Percentiles rank a stretch among this genome's conserved stretches.
Evolutionary conservation across 805 yeast genomes (phyloP).

Genomic region (Metschnikowia orientalis): DNA sequence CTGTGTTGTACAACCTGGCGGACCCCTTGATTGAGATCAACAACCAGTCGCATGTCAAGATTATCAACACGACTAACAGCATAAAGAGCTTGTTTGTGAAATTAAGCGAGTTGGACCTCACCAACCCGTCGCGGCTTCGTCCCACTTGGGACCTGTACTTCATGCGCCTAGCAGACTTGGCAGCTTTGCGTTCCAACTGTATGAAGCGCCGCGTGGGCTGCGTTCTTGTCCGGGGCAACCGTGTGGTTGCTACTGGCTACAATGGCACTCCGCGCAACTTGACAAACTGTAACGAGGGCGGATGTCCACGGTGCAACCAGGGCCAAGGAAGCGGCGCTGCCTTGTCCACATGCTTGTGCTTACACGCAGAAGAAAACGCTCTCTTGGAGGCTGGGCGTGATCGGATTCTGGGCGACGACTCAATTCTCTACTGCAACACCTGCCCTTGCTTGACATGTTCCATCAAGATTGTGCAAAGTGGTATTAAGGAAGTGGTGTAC

Average conservation of each 20-base stretch:
- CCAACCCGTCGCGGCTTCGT: conserved; percentile 51
- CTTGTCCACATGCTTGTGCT: conserved; percentile 80
- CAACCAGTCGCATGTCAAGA: conserved; percentile 48
- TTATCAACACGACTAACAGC: conserved; percentile 37
- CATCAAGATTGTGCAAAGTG: conserved; percentile 90
- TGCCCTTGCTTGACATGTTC: conserved; percentile 97
- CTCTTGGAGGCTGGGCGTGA: conserved; percentile 90
- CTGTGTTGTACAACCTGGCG: conserved; percentile 39
- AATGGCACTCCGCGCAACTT: conserved; percentile 94
- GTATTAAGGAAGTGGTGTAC: conserved; percentile 87
- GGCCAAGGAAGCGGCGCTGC: conserved; percentile 60
- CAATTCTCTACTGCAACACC: conserved; percentile 86
- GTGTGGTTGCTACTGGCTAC: conserved; percentile 94
- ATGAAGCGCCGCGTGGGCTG: conserved; percentile 98
- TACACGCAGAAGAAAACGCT: conserved; percentile 98
- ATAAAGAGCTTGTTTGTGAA: conserved; percentile 33
- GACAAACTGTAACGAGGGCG: conserved; percentile 90
- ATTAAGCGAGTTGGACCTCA: conserved; percentile 36
- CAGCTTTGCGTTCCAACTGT: conserved; percentile 89
- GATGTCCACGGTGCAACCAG: conserved; percentile 83
- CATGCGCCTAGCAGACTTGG: conserved; percentile 89
- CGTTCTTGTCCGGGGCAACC: conserved; percentile 77
- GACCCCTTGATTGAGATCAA: conserved; percentile 56
- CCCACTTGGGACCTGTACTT: conserved; percentile 97
- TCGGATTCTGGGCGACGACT: conserved; percentile 54